phyloP scores from a whole-genome alignment of 352 stramenopile genomes.

The Pythium chondricola region DNA sequence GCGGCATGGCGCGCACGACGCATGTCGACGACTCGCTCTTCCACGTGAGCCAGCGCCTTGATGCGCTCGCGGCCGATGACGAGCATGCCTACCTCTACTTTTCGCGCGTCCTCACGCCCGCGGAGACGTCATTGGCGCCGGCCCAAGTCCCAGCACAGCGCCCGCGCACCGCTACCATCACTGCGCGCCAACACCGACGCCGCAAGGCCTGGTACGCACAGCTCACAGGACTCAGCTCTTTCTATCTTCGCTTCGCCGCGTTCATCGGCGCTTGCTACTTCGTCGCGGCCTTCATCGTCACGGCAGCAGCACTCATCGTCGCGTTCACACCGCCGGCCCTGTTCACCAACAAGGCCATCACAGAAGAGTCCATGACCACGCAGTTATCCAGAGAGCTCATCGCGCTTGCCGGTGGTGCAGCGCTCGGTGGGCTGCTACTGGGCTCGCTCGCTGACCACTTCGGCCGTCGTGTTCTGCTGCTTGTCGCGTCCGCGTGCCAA shows the following conservation, averaged over 20 bases:
- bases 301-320: background rate
- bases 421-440: slow-evolving; percentile 40
- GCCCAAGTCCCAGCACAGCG: background rate
- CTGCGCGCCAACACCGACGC: slow-evolving; percentile 4
- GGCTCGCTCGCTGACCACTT: slow-evolving; percentile 57
- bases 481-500: slow-evolving; percentile 27
- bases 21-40: slow-evolving; percentile 17
- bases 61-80: slow-evolving; percentile 20
- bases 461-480: slow-evolving; percentile 35
- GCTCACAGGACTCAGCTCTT: slow-evolving; percentile 6
- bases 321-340: background rate
- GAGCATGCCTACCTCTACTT: slow-evolving; percentile 18
- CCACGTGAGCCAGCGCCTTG: slow-evolving; percentile 21
- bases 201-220: background rate
- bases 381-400: slow-evolving; percentile 7
- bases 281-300: slow-evolving; percentile 2
- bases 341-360: background rate
- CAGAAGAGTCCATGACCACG: background rate
- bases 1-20: too few relatives aligned
- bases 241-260: slow-evolving; percentile 10
- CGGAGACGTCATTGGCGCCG: background rate
- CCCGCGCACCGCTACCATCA: slow-evolving; percentile 1
- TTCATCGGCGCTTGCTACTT: slow-evolving; percentile 8
- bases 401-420: slow-evolving; percentile 20
- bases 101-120: slow-evolving; percentile 10